These are phyloP conservation scores for Acanthamoeba healyi DNA, from an alignment of 208 protist species.

Conservation along the genomic window DNA sequence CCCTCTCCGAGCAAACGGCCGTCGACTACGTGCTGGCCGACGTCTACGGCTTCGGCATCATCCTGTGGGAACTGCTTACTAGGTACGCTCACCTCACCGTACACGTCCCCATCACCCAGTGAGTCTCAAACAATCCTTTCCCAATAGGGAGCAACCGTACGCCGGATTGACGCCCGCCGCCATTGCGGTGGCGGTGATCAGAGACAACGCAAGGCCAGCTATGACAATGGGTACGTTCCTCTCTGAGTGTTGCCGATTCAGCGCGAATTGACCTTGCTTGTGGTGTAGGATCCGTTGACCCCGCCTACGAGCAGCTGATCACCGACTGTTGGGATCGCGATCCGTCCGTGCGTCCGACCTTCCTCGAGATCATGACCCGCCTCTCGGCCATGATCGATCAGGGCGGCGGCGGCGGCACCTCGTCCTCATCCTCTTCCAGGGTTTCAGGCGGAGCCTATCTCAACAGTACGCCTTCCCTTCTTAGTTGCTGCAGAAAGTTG, in stretches of 20 bases:
- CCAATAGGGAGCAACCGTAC: neutral
- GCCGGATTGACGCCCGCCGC: neutral
- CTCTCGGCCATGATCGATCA: neutral
- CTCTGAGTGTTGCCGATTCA: neutral
- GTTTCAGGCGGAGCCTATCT: neutral
- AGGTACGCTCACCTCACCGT: neutral
- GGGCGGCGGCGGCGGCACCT: neutral
- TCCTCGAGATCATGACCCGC: constrained; percentile 66
- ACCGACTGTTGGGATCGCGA: constrained; percentile 1
- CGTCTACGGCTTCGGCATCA: constrained; percentile 51
- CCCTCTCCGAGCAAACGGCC: neutral
- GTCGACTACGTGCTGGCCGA: constrained; percentile 25
- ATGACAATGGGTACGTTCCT: neutral
- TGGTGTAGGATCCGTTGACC: neutral
- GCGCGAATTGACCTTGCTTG: no score
- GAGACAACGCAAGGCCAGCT: neutral
- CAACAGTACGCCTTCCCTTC: neutral
- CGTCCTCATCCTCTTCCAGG: neutral
- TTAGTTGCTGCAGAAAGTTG: neutral
- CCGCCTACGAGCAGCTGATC: constrained; percentile 20
- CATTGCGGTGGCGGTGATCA: constrained; percentile 18
- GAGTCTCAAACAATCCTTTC: no score
- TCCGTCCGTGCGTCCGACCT: constrained; percentile 56
- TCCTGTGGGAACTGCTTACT: constrained; percentile 62
- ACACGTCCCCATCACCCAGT: neutral